Conservation (phyloP, 306 rosid genomes). For the Styphnolobium japonicum region DNA sequence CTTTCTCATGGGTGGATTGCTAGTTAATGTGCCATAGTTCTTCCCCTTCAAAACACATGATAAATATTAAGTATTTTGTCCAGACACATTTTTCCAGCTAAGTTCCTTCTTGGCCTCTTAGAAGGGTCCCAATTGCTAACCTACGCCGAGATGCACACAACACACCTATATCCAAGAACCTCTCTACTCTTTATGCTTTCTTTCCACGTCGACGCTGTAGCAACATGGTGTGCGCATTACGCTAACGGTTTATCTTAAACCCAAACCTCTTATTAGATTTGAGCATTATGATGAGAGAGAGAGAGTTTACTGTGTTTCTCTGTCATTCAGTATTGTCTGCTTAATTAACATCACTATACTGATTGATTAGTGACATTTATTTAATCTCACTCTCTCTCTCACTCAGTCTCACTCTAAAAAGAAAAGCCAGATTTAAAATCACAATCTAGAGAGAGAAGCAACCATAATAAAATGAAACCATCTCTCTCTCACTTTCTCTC, state of each 20-base stretch:
- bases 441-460: constrained; percentile 55
- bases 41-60: neutral
- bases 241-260: constrained; percentile 32
- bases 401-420: constrained; percentile 20
- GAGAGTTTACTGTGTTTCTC: constrained; percentile 37
- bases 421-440: constrained; percentile 52
- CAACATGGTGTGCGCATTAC: constrained; percentile 45
- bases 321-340: constrained; percentile 43
- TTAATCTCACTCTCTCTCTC: constrained; percentile 31
- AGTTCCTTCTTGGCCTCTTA: neutral
- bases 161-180: neutral
- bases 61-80: neutral
- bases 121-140: constrained; percentile 20
- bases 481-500: constrained; percentile 34
- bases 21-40: too few species aligned
- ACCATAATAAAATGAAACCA: constrained; percentile 29
- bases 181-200: too few species aligned
- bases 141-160: constrained; percentile 15
- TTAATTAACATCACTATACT: constrained; percentile 35
- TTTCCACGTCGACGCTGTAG: too few species aligned
- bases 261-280: neutral
- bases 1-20: neutral
- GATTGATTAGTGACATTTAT: constrained; percentile 25
- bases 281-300: neutral
- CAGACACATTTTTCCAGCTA: constrained; percentile 14